Evolutionary conservation across 257 asterid genomes (phyloP).

Genomic region (Paulownia fortunei): DNA sequence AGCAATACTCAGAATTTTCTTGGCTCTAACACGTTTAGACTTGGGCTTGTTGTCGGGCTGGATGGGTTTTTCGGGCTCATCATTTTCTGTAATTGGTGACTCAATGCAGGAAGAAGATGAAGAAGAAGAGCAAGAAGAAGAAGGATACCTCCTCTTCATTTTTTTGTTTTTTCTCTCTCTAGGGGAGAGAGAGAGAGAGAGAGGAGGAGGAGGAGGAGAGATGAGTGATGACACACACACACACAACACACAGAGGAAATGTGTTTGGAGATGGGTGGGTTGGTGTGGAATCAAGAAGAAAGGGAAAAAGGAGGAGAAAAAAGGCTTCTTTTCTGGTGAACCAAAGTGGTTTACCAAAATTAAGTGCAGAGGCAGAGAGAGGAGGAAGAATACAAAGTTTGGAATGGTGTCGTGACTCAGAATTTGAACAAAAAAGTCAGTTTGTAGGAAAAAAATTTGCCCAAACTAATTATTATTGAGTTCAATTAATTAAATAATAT

Average conservation of each 20-base stretch:
- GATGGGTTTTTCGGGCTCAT: conserved; percentile 8
- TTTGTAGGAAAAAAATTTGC: not conserved
- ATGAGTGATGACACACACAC: conserved; percentile 26
- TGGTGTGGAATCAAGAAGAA: conserved; percentile 49
- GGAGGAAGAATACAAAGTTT: conserved; percentile 23
- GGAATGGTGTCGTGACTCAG: conserved; percentile 22
- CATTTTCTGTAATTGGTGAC: conserved; percentile 21
- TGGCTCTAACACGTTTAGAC: conserved; percentile 39
- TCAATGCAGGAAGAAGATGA: conserved; percentile 75
- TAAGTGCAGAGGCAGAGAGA: conserved; percentile 25
- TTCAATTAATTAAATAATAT: too few relatives aligned
- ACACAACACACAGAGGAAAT: not conserved
- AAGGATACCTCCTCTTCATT: conserved; percentile 58
- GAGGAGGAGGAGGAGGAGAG: conserved; percentile 1
- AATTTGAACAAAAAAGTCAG: conserved; percentile 20
- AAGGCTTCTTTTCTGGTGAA: conserved; percentile 51
- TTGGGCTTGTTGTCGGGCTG: conserved; percentile 27
- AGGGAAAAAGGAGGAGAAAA: conserved; percentile 20
- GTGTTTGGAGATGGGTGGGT: conserved; percentile 45
- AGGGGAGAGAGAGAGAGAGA: not conserved
- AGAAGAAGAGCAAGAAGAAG: conserved; percentile 60
- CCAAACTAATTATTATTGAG: conserved; percentile 16
- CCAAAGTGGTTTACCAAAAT: conserved; percentile 72
- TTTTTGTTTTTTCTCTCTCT: conserved; percentile 25
- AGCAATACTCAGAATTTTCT: conserved; percentile 32